Conservation (phyloP, 768 basidiomycete genomes). For the Boletus edulis region DNA sequence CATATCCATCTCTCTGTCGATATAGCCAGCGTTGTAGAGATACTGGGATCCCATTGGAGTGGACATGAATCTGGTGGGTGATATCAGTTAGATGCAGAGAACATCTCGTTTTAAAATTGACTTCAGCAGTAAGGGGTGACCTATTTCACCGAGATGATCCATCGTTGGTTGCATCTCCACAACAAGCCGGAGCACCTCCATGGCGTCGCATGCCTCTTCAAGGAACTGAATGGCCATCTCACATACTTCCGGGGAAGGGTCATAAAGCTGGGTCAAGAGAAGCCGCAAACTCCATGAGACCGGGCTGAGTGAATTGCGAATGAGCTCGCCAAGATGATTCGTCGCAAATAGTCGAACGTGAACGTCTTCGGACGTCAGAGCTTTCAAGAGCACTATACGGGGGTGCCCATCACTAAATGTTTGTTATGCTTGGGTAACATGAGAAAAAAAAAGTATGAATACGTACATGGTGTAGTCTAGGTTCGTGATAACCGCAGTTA, state of each 20-base stretch:
- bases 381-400: slow-evolving; percentile 90
- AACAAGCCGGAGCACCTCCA: slow-evolving; percentile 81
- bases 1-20: slow-evolving; percentile 90
- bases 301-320: slow-evolving; percentile 59
- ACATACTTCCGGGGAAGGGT: slow-evolving; percentile 86
- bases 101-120: slow-evolving; percentile 34
- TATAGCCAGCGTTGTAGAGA: slow-evolving; percentile 87
- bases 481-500: slow-evolving; percentile 87
- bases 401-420: slow-evolving; percentile 85
- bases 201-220: slow-evolving; percentile 84
- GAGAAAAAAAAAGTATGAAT: background rate
- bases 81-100: background rate
- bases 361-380: slow-evolving; percentile 90
- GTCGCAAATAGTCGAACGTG: slow-evolving; percentile 89
- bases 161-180: slow-evolving; percentile 94
- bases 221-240: slow-evolving; percentile 87
- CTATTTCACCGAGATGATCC: slow-evolving; percentile 93
- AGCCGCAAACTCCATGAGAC: slow-evolving; percentile 89
- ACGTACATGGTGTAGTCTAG: slow-evolving; percentile 87
- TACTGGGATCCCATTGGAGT: slow-evolving; percentile 92
- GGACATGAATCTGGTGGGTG: slow-evolving; percentile 76
- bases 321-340: slow-evolving; percentile 77
- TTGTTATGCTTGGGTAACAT: slow-evolving; percentile 1
- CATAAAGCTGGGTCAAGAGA: slow-evolving; percentile 93
- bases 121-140: slow-evolving; percentile 86